These are phyloP conservation scores for Tuctoria greenei DNA, from an alignment of 176 grass and related monocot species.

Conservation along the genomic window DNA sequence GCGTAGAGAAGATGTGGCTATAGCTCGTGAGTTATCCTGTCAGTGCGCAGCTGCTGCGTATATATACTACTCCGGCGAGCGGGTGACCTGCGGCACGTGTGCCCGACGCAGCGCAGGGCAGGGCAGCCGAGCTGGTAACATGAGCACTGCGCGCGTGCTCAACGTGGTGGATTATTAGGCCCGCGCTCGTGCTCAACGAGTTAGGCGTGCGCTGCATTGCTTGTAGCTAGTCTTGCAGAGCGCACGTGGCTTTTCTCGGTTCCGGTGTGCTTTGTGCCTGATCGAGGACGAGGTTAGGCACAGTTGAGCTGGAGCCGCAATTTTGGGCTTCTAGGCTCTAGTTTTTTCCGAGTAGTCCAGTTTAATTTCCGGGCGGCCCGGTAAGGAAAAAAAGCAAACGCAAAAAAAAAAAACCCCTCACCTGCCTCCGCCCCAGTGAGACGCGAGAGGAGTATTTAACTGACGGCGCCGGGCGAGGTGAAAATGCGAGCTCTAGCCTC, in stretches of 20 bases:
- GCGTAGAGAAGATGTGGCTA: background rate
- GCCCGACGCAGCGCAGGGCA: background rate
- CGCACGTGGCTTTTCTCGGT: background rate
- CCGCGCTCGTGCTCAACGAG: no score
- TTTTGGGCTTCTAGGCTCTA: no score
- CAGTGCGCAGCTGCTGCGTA: background rate
- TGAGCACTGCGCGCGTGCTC: background rate
- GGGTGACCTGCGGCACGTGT: background rate
- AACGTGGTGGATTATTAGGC: background rate
- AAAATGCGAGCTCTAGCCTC: conserved; percentile 50
- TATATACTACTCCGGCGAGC: background rate
- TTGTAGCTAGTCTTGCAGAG: background rate
- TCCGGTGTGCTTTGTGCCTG: background rate
- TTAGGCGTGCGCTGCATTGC: background rate
- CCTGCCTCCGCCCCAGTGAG: background rate
- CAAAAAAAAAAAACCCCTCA: conserved; percentile 34
- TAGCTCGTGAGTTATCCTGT: background rate
- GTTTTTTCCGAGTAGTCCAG: no score
- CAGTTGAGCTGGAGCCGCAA: no score
- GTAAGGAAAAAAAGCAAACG: background rate
- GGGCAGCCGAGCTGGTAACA: background rate
- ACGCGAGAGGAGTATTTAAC: conserved; percentile 34
- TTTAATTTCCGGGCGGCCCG: conserved; percentile 16
- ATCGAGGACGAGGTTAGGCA: background rate
- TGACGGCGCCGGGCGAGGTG: background rate